Conservation (phyloP, 225 moss, liverwort and hornwort genomes). For the Sphagnum tenellum region DNA sequence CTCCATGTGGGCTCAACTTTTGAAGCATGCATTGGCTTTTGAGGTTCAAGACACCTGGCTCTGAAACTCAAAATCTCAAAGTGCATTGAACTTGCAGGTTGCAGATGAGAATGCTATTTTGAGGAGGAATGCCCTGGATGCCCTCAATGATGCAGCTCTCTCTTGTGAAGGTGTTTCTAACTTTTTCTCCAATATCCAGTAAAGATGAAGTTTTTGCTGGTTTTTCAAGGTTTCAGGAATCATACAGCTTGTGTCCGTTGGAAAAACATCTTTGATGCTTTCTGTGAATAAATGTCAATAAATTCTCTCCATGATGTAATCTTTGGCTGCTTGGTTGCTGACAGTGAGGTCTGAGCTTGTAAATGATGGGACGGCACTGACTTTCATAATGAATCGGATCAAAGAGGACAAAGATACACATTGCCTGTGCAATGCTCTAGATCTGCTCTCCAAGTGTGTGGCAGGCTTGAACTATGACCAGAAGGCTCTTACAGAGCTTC, state of each 20-base stretch:
- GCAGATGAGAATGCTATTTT: constrained; percentile 32
- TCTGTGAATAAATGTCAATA: too few relatives aligned
- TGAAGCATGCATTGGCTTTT: too few relatives aligned
- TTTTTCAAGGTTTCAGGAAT: too few relatives aligned
- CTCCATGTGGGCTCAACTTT: too few relatives aligned
- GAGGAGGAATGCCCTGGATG: constrained; percentile 64
- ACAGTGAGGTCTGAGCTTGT: constrained; percentile 60
- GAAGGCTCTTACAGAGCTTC: constrained; percentile 46
- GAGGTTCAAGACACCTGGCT: too few relatives aligned
- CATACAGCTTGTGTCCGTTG: too few relatives aligned
- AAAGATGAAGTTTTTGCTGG: too few relatives aligned
- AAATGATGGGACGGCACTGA: constrained; percentile 34
- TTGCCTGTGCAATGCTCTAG: constrained; percentile 52
- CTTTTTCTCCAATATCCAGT: too few relatives aligned
- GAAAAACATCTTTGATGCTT: too few relatives aligned
- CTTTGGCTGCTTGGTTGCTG: constrained; percentile 7
- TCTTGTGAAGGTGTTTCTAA: constrained; percentile 27
- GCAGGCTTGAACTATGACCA: constrained; percentile 67
- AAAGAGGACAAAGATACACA: constrained; percentile 29
- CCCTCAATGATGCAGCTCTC: constrained; percentile 37
- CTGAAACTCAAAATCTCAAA: too few relatives aligned
- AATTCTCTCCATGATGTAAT: too few relatives aligned
- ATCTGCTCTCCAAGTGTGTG: constrained; percentile 74
- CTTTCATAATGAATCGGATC: constrained; percentile 39
- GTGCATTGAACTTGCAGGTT: constrained; percentile 13